Base-by-base conservation (phyloP, 257 asterid species). In the Galeopsis tetrahit region DNA sequence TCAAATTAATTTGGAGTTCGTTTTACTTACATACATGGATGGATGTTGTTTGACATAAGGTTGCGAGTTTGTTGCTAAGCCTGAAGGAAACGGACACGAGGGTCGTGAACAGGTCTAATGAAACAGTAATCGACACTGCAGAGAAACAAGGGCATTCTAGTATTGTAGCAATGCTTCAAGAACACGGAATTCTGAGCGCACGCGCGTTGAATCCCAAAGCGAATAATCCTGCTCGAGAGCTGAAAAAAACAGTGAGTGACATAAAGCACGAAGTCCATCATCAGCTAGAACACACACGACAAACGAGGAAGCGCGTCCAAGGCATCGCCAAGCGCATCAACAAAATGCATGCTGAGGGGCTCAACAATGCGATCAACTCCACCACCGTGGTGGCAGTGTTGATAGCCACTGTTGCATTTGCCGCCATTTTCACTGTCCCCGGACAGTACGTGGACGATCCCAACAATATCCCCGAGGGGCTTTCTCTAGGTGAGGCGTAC, bases 191-290 rank as follows among this genome's bases (percentile, higher is more conserved):
- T 3, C 42, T 74, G n/a, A 81, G 85, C 7, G 90, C 82, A 21
- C 53, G 69, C 5, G 76, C 63, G 1, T 10, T 83, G 39, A 82
- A 82, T 13, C 86, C 87, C 0, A 72, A 62, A 28, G 28, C 78
- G 4, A 59, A 35, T 32, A 82, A 74, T 66, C 81, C 84, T 0
- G 84, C 78, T 3, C 46, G 82, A 0, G 86, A 85, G 61, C 75
- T 86, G 31, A 86, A 86, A 49, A 80, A 78, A 63, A 84, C 85
- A 0, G 84, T 83, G 39, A 84, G 89, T 73, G 91, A 82, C 80
- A 83, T 86, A 59, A 86, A 86, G 76, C 91, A 83, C 59, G 91
- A 82, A 52, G 91, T 84, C 49, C 88, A 83, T 78, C 10, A 85
- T 71, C 91, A 86, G 63, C 44, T 86, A 1, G 88, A 86, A 57